Evolutionary conservation across 306 rosid genomes (phyloP), one percentile per base, ranked within the genome.

Genomic region (Cucumis hystrix): DNA sequence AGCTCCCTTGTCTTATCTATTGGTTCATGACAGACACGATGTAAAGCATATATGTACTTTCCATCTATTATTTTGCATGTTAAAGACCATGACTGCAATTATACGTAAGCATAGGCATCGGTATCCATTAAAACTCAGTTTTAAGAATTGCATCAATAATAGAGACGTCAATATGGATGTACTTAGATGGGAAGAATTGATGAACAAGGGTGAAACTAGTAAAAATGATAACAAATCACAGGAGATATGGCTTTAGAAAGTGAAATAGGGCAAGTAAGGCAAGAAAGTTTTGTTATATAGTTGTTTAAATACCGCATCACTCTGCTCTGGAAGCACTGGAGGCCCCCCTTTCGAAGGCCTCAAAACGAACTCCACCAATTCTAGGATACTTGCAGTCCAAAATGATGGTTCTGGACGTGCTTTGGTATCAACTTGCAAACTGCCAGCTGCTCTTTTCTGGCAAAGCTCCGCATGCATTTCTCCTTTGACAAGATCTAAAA

Each of bases 311-410:
- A 95, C 99, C 88, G 87, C 89, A 70, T 95, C 99, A 80, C 86
- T 81, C 62, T 89, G 88, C 84, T 91, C 93, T 41, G 98, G 97
- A 77, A 95, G 89, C 66, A 87, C 63, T 75, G 98, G 99, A 88
- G 97, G 97, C 55, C 99, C 97, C 13, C 99, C 99, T 75, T 80
- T 85, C 14, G 89, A 87, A 30, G 98, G 97, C 84, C 90, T 88
- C 45, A 95, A 81, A 83, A 90, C 83, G 45, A 79, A 76, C 84
- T 87, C 93, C 81, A 92, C 87, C 84, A 92, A 76, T 81, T 91
- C 91, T 43, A 96, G 88, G 77, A 91, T 83, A 60, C 77, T 41
- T 47, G 91, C 80, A 79, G 55, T 88, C 97, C 97, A 92, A 80
- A 84, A 88, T 17, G 78, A 80, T 33, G 83, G 7, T 40, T n/a